Evolutionary conservation across 805 yeast genomes (phyloP), one percentile per base, ranked within the genome.

Genomic region (Cyberlindnera veronae): DNA sequence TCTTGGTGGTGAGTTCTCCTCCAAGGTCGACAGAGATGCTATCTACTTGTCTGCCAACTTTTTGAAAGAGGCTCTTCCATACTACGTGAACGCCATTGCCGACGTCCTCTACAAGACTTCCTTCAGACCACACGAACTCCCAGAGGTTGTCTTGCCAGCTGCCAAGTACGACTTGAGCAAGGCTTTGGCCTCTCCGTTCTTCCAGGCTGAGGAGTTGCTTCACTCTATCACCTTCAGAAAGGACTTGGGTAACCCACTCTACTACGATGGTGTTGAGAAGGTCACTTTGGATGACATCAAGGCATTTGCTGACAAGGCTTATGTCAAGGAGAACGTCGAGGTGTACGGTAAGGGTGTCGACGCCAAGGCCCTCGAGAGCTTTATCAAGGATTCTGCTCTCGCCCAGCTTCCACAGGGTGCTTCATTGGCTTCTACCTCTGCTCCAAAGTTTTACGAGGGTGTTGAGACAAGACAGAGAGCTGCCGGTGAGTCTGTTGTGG

Each of bases 61-160:
- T 72, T 76, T 91, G 67, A 81, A 81, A 62, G 86, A 84, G 67
- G 85, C 82, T 63, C 77, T 93, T 60, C 98, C 98, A 45, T 93
- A 81, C 76, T 93, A 78, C 66, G 95, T 91, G 49, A 84, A 84
- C 57, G 84, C 87, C 22, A 68, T 93, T 42, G 91, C 86, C 58
- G 81, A 81, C 55, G 84, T 84, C 41, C 61, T 84, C 42, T 66
- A 81, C 59, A 74, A 75, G 63, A 77, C 95, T 34, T 66, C 81
- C 28, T 90, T 73, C 79, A 84, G 83, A 68, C 80, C 83, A 39
- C 88, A 87, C 69, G 96, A 93, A 72, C 72, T 84, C 46, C 65
- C 67, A 40, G 99, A 93, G 76, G 70, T 78, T 49, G 95, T 86
- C 24, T 65, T 79, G 45, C 98, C 97, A 49, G 79, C 79, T 40